A percentile compares a stretch with the other conserved stretches of the same genome.
phyloP scores from a whole-genome alignment of 331 rosid species.

The Acacia concinna region DNA sequence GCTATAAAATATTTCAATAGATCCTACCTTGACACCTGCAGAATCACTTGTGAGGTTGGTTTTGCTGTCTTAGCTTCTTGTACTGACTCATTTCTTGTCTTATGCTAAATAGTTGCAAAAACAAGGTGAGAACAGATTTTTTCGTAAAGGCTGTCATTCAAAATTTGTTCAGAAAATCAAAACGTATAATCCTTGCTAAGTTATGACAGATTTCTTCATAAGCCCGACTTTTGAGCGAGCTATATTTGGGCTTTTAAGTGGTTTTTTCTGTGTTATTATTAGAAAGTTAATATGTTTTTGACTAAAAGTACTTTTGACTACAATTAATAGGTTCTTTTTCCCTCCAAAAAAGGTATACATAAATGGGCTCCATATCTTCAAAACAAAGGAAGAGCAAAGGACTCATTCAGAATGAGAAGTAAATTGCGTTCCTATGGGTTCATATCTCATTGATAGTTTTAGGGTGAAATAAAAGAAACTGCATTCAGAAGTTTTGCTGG shows the following conservation, averaged over 20 bases:
- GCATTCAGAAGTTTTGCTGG: not conserved
- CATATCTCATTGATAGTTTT: not conserved
- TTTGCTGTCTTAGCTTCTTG: not conserved
- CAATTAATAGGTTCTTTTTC: not conserved
- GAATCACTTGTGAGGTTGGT: conserved; percentile 75
- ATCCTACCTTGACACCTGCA: conserved; percentile 55
- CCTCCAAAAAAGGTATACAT: not conserved
- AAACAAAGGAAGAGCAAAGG: not conserved
- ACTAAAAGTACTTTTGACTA: not conserved
- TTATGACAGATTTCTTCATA: not conserved
- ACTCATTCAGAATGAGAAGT: not conserved
- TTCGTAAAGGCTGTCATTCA: not conserved
- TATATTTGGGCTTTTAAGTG: not conserved
- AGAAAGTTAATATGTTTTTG: not conserved
- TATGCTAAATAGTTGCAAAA: no score
- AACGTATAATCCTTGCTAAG: not conserved
- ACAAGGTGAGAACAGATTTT: not conserved
- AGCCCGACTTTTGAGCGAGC: not conserved
- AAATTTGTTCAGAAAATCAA: not conserved
- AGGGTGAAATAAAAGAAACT: not conserved
- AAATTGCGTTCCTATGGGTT: not conserved
- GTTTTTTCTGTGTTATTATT: not conserved
- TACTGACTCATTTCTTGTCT: not conserved
- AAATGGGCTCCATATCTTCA: not conserved
- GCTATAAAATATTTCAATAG: conserved; percentile 72